These are phyloP conservation scores for Aspergillus luchuensis DNA, from an alignment of 2,329 filamentous ascomycete genomes.

Conservation along the genomic window DNA sequence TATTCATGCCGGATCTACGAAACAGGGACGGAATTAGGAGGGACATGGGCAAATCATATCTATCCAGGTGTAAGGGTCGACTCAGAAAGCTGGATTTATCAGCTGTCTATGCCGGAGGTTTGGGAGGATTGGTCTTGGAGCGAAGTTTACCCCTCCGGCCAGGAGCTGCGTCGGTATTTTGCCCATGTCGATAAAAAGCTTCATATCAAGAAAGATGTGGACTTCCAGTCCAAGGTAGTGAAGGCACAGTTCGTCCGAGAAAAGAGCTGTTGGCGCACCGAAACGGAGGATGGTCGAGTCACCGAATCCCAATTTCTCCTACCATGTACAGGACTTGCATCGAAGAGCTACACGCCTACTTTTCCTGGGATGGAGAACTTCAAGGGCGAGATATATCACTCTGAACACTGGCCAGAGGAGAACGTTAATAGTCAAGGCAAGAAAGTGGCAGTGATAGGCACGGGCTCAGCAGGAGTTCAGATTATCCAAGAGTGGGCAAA, in stretches of 20 bases:
- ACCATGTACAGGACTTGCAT: constrained; percentile 47
- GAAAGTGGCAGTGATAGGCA: constrained; percentile 57
- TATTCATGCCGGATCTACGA: constrained; percentile 9
- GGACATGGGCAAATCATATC: constrained; percentile 13
- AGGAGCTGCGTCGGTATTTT: constrained; percentile 52
- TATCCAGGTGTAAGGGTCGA: constrained; percentile 15
- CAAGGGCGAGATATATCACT: constrained; percentile 57
- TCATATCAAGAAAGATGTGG: constrained; percentile 47
- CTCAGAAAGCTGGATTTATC: constrained; percentile 9
- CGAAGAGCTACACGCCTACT: constrained; percentile 47
- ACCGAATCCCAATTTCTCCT: constrained; percentile 49
- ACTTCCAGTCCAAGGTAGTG: constrained; percentile 48
- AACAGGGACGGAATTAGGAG: constrained; percentile 9
- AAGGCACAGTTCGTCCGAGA: constrained; percentile 44
- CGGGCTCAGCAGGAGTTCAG: constrained; percentile 57
- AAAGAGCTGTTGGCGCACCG: constrained; percentile 47
- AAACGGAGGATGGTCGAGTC: constrained; percentile 42
- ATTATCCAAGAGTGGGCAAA: constrained; percentile 61
- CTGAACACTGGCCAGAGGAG: constrained; percentile 56
- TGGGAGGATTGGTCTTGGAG: constrained; percentile 50
- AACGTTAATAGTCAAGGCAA: constrained; percentile 50
- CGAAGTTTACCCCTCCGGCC: constrained; percentile 25
- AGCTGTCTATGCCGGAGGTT: constrained; percentile 44
- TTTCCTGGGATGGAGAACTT: constrained; percentile 48
- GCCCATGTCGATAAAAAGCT: constrained; percentile 48